These are phyloP conservation scores for Basipetospora sp. DNA, from an alignment of 2,329 filamentous ascomycete genomes.

Conservation along the genomic window DNA sequence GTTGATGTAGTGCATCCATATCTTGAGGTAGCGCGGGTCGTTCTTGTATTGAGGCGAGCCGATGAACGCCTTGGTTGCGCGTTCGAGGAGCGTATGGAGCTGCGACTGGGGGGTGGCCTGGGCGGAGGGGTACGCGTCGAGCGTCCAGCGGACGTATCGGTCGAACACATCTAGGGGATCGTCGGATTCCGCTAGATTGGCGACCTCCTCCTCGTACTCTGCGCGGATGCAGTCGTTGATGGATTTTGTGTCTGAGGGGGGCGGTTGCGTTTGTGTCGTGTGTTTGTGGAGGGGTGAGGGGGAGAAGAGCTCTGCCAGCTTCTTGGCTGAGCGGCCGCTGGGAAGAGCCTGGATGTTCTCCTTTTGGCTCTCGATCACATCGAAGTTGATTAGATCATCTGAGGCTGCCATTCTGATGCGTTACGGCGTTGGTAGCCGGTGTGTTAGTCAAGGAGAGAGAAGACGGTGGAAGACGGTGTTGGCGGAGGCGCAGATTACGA, in stretches of 20 bases:
- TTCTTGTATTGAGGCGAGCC: slow-evolving; percentile 82
- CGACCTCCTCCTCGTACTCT: slow-evolving; percentile 74
- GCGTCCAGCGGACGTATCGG: slow-evolving; percentile 90
- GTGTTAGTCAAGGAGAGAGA: slow-evolving; percentile 1
- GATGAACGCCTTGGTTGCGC: slow-evolving; percentile 81
- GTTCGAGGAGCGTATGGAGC: slow-evolving; percentile 74
- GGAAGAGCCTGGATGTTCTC: slow-evolving; percentile 95
- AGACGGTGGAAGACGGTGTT: not conserved
- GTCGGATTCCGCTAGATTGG: slow-evolving; percentile 68
- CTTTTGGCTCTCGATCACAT: slow-evolving; percentile 89
- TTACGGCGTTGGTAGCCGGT: slow-evolving; percentile 1
- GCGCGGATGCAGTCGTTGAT: slow-evolving; percentile 66
- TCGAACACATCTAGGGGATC: slow-evolving; percentile 93
- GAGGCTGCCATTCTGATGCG: slow-evolving; percentile 29
- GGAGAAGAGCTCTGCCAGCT: slow-evolving; percentile 70
- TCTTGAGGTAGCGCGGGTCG: slow-evolving; percentile 78
- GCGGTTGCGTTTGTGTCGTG: slow-evolving; percentile 44
- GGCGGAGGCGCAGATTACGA: too few relatives aligned
- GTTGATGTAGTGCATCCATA: slow-evolving; percentile 89
- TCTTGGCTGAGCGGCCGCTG: slow-evolving; percentile 72
- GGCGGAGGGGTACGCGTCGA: slow-evolving; percentile 86
- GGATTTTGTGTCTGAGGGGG: slow-evolving; percentile 57
- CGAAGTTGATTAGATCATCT: slow-evolving; percentile 56
- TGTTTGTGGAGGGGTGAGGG: slow-evolving; percentile 42
- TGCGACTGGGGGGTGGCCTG: slow-evolving; percentile 88